phyloP scores from a whole-genome alignment of 2,329 filamentous ascomycete species.

The Pyrenophora graminea region DNA sequence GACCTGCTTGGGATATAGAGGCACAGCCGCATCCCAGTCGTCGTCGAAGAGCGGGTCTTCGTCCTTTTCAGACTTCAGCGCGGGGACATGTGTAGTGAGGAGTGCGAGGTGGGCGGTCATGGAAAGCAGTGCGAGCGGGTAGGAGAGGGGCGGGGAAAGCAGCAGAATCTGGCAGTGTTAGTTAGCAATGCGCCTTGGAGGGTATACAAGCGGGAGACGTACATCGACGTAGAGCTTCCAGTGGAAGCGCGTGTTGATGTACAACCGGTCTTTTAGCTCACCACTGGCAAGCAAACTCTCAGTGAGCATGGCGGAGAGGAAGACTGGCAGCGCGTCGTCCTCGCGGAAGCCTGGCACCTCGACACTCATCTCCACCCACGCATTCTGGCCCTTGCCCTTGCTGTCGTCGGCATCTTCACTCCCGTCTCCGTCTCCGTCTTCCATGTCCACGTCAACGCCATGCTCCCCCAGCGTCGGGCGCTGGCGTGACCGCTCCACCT shows the following conservation, averaged over 20 bases:
- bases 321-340: constrained; percentile 87
- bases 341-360: constrained; percentile 90
- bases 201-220: constrained; percentile 40
- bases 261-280: constrained; percentile 68
- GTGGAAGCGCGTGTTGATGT: constrained; percentile 90
- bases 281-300: constrained; percentile 81
- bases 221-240: constrained; percentile 97
- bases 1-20: constrained; percentile 67
- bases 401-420: constrained; percentile 16
- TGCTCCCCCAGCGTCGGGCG: constrained; percentile 28
- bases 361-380: constrained; percentile 87
- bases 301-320: constrained; percentile 82
- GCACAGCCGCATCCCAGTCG: constrained; percentile 86
- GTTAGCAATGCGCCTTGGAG: neutral
- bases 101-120: constrained; percentile 93
- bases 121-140: constrained; percentile 89
- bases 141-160: constrained; percentile 89
- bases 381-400: constrained; percentile 57
- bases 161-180: constrained; percentile 71
- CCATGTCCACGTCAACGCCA: constrained; percentile 48
- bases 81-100: constrained; percentile 80
- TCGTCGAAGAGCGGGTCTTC: constrained; percentile 98
- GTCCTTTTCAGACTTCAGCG: constrained; percentile 83
- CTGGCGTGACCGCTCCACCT: constrained; percentile 74
- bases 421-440: constrained; percentile 30